Evolutionary conservation across 179 eudicot genomes (phyloP).

Genomic region (Vitellaria paradoxa): DNA sequence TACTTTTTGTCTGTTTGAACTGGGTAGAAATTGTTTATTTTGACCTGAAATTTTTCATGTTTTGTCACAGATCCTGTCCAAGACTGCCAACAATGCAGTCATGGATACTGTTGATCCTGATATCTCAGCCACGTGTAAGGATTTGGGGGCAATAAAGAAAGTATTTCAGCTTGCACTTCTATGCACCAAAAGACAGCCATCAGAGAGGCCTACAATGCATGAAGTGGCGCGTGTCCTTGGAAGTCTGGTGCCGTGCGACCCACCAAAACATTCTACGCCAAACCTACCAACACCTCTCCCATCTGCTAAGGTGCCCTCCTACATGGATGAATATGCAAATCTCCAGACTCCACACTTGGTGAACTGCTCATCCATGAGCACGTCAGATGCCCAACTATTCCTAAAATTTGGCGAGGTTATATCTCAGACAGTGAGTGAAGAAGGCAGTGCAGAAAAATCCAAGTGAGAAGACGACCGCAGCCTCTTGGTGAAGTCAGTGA

Average conservation of each 20-base stretch:
- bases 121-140: constrained; percentile 71
- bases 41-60: background rate
- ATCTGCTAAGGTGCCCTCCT: constrained; percentile 54
- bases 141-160: constrained; percentile 74
- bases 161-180: constrained; percentile 89
- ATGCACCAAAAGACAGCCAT: constrained; percentile 88
- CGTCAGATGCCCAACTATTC: constrained; percentile 95
- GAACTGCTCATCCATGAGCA: constrained; percentile 78
- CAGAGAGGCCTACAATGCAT: constrained; percentile 94
- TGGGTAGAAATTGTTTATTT: background rate
- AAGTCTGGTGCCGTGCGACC: constrained; percentile 48
- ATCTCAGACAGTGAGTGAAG: constrained; percentile 62
- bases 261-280: constrained; percentile 27
- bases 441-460: background rate
- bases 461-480: background rate
- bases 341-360: constrained; percentile 83
- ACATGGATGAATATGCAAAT: constrained; percentile 83
- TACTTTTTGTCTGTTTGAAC: background rate
- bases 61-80: constrained; percentile 57
- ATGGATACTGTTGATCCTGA: constrained; percentile 94
- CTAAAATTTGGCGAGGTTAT: constrained; percentile 93
- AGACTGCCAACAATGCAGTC: constrained; percentile 83
- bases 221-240: constrained; percentile 89
- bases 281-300: constrained; percentile 36
- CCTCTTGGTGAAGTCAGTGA: background rate